phyloP scores from a whole-genome alignment of 768 basidiomycete species.

The Aureoboletus auriporus region DNA sequence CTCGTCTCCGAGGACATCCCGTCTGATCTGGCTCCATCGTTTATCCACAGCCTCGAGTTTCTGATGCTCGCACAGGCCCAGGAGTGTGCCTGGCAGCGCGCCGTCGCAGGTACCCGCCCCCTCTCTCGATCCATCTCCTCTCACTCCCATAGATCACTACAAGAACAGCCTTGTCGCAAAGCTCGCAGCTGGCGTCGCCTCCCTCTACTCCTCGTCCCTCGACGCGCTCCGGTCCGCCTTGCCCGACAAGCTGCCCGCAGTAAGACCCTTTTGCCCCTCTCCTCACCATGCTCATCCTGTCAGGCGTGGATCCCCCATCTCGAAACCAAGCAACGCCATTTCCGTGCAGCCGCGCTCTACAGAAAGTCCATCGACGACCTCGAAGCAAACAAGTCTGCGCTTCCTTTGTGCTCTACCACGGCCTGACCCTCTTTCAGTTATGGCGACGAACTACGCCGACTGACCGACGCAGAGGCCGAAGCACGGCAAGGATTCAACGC shows the following conservation, averaged over 20 bases:
- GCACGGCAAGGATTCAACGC: slow-evolving; percentile 69
- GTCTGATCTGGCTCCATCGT: slow-evolving; percentile 60
- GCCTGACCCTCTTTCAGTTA: slow-evolving; percentile 50
- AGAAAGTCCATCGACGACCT: slow-evolving; percentile 87
- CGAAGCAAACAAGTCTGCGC: slow-evolving; percentile 61
- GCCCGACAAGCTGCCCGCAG: slow-evolving; percentile 49
- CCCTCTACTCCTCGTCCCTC: slow-evolving; percentile 56
- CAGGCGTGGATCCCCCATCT: slow-evolving; percentile 77
- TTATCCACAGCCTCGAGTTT: slow-evolving; percentile 60
- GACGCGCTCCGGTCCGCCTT: slow-evolving; percentile 41
- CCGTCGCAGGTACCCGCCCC: slow-evolving; percentile 59
- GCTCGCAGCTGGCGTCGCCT: slow-evolving; percentile 70
- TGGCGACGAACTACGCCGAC: slow-evolving; percentile 79
- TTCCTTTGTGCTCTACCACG: background rate
- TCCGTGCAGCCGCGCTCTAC: slow-evolving; percentile 84
- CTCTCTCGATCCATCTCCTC: background rate
- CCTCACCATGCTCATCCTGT: slow-evolving; percentile 10
- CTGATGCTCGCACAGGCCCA: slow-evolving; percentile 94
- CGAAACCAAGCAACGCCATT: slow-evolving; percentile 80
- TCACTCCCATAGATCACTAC: slow-evolving; percentile 35
- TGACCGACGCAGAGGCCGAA: slow-evolving; percentile 60
- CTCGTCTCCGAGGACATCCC: slow-evolving; percentile 52
- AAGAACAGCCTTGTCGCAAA: slow-evolving; percentile 84
- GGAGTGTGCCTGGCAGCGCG: slow-evolving; percentile 95
- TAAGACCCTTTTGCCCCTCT: slow-evolving; percentile 23